Conservation (phyloP, 768 basidiomycete genomes). For the Rhodotorula babjevae region DNA sequence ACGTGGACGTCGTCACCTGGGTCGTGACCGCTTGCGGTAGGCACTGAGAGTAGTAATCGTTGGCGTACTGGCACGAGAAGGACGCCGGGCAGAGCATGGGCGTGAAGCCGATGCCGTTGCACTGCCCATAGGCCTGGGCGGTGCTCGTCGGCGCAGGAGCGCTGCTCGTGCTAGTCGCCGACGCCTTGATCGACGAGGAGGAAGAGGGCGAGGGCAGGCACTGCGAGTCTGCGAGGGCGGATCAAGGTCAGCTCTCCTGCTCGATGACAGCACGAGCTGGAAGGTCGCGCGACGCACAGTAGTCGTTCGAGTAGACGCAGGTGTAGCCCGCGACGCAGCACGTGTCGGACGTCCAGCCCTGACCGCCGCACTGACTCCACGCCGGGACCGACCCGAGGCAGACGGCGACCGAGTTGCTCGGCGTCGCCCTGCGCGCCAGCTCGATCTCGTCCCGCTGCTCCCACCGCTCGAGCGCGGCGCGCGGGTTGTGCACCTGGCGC, state of each 20-base stretch:
- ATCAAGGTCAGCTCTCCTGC: neutral
- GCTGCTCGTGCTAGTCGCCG: neutral
- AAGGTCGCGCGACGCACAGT: neutral
- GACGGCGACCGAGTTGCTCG: neutral
- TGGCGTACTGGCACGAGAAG: neutral
- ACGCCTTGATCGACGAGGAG: neutral
- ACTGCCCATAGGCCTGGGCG: neutral
- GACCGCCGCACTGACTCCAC: constrained; percentile 2
- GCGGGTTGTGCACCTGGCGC: neutral
- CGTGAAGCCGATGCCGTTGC: neutral
- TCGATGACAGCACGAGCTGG: neutral
- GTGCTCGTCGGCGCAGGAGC: neutral
- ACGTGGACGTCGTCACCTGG: neutral
- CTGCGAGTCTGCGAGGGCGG: neutral
- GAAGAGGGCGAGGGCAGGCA: neutral
- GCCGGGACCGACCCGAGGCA: neutral
- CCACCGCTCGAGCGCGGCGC: neutral
- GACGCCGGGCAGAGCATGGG: constrained; percentile 1
- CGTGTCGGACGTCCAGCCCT: neutral
- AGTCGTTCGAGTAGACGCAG: neutral
- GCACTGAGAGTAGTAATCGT: neutral
- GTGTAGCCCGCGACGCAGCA: constrained; percentile 10
- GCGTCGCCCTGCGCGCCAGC: neutral
- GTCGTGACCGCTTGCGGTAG: too few species aligned
- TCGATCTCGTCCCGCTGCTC: neutral